Evolutionary conservation across 345 rosid genomes (phyloP), one percentile per base, ranked within the genome.

Genomic region (Leavenworthia alabamica): DNA sequence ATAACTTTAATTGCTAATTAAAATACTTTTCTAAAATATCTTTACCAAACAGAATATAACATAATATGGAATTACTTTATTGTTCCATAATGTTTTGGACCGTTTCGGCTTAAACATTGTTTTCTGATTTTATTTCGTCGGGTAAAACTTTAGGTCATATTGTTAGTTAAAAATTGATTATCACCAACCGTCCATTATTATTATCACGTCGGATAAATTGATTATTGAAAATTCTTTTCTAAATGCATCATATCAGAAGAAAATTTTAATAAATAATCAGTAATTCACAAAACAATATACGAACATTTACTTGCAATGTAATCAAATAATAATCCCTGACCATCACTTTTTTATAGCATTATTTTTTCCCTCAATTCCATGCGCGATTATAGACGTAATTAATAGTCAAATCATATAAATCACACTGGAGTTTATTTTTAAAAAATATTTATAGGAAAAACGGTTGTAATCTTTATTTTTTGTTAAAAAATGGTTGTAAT

Each of bases 91-190:
- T 16, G 6, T 17, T 46, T 61, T 45, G 27, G 64, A 61, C 49
- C 27, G 12, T n/a, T 63, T 53, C 32, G 45, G 75, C 32, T 71
- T 63, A 56, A 32, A 63, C 64, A 71, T 71, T 63, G 65, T 56
- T 73, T 60, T 66, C 76, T 66, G 22, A 51, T 44, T 47, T 71
- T 66, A 73, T 31, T 47, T 42, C 33, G 71, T 66, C 32, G 27
- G 63, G 72, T 53, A 19, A 53, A 52, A 65, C 63, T 60, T 64
- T 51, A 60, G 68, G 60, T 56, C 60, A 71, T 32, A 41, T n/a
- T 40, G 47, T 48, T 62, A 40, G 64, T 56, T 63, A 23, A 56
- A 54, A 70, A 6, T 40, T 36, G 13, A 44, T 27, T 54, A 44
- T 53, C 73, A 60, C 53, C 47, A 41, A 50, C 55, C 55, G 8